Evolutionary conservation across 139 green algal species (phyloP).

Genomic region (Ettlia oleoabundans): DNA sequence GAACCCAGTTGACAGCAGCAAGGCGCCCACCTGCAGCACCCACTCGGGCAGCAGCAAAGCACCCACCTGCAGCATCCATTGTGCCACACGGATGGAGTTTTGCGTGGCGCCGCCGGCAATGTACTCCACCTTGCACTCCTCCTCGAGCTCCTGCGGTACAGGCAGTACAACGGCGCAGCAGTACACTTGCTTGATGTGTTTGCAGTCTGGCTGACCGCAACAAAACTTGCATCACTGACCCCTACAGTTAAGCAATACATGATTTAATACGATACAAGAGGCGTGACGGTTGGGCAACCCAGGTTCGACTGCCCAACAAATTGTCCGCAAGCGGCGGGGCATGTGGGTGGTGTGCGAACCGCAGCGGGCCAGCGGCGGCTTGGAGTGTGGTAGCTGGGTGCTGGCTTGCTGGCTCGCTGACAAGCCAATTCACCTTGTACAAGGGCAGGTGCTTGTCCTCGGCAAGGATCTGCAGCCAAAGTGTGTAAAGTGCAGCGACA

Average conservation of each 20-base stretch:
- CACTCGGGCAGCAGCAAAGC: too few species aligned
- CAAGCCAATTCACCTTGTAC: slow-evolving; percentile 70
- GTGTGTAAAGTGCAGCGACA: background rate
- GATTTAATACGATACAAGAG: too few species aligned
- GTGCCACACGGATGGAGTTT: slow-evolving; percentile 95
- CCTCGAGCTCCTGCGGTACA: slow-evolving; percentile 79
- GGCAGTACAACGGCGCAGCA: background rate
- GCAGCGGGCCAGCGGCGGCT: too few species aligned
- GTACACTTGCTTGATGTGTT: background rate
- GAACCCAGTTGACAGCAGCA: too few species aligned
- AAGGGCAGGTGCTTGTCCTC: slow-evolving; percentile 97
- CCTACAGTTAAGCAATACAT: too few species aligned
- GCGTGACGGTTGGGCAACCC: too few species aligned
- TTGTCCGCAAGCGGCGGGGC: too few species aligned
- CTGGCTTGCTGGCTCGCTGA: background rate
- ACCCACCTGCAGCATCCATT: slow-evolving; percentile 93
- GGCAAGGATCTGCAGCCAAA: slow-evolving; percentile 87
- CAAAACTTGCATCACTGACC: too few species aligned
- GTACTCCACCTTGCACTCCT: slow-evolving; percentile 89
- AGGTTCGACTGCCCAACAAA: too few species aligned
- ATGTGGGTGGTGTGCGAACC: too few species aligned
- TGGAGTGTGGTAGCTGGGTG: too few species aligned
- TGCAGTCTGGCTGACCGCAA: too few species aligned
- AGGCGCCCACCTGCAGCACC: slow-evolving; percentile 86
- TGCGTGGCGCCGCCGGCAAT: slow-evolving; percentile 98